phyloP scores from a whole-genome alignment of 768 basidiomycete genomes.

The Calocybe gangraenosa region DNA sequence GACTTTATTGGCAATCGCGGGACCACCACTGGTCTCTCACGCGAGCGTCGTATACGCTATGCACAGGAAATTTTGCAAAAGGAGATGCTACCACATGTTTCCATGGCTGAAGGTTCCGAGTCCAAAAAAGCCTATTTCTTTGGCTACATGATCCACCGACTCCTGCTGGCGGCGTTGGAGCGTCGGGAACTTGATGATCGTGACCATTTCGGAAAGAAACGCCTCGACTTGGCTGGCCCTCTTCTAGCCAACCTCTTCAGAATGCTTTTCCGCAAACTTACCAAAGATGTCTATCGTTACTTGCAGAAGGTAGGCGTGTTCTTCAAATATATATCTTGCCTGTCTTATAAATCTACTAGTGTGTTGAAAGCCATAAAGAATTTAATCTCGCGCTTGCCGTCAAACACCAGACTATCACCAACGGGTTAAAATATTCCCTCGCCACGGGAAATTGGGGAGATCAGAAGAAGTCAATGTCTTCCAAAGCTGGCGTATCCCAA shows the following conservation, averaged over 20 bases:
- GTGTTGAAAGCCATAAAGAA: conserved; percentile 93
- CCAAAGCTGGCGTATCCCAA: conserved; percentile 98
- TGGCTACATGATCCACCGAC: conserved; percentile 98
- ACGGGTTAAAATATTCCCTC: conserved; percentile 95
- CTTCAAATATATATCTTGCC: not conserved
- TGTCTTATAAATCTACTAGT: conserved; percentile 42
- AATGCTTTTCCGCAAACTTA: conserved; percentile 95
- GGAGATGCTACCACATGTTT: conserved; percentile 97
- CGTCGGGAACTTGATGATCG: conserved; percentile 96
- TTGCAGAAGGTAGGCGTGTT: conserved; percentile 76
- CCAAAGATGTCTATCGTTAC: conserved; percentile 95
- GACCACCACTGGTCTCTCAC: conserved; percentile 86
- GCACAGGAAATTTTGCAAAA: conserved; percentile 98
- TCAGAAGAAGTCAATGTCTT: conserved; percentile 97
- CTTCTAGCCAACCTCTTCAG: conserved; percentile 95
- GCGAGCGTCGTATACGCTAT: conserved; percentile 91
- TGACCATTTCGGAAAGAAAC: conserved; percentile 99
- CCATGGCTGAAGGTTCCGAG: conserved; percentile 92
- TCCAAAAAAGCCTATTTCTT: conserved; percentile 99
- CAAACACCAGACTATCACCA: conserved; percentile 95
- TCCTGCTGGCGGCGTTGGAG: conserved; percentile 90
- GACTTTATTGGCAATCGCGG: conserved; percentile 99
- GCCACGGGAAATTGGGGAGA: conserved; percentile 99
- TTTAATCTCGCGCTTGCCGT: conserved; percentile 91
- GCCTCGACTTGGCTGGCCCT: conserved; percentile 93